These are phyloP conservation scores for Albugo candida DNA, from an alignment of 352 stramenopile species.

Conservation along the genomic window DNA sequence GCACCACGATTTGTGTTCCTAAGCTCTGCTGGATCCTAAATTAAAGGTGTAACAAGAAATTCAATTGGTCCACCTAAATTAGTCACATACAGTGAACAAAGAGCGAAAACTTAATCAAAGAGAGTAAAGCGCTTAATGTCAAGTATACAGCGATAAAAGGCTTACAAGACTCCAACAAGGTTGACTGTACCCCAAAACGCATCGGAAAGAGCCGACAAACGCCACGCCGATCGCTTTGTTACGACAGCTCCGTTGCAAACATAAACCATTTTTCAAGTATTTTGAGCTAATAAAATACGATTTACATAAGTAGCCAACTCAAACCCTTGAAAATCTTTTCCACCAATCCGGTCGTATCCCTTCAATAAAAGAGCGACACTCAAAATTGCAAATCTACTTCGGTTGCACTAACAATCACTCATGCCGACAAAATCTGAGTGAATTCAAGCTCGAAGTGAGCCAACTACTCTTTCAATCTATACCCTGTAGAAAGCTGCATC, in stretches of 20 bases:
- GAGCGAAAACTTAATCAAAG: slow-evolving; percentile 19
- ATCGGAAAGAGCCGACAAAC: slow-evolving; percentile 47
- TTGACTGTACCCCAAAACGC: slow-evolving; percentile 49
- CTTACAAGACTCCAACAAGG: slow-evolving; percentile 63
- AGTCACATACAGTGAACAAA: slow-evolving; percentile 33
- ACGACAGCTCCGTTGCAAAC: slow-evolving; percentile 23
- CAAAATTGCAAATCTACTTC: too few relatives aligned
- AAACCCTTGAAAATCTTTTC: too few relatives aligned
- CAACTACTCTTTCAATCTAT: too few relatives aligned
- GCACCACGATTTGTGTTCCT: slow-evolving; percentile 7
- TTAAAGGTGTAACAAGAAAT: neutral
- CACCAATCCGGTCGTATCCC: too few relatives aligned
- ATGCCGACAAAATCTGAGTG: too few relatives aligned
- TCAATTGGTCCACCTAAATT: neutral
- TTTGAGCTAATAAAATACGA: too few relatives aligned
- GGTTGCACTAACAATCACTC: too few relatives aligned
- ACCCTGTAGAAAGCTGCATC: too few relatives aligned
- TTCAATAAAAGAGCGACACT: too few relatives aligned
- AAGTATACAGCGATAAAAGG: neutral
- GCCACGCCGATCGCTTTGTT: slow-evolving; percentile 39
- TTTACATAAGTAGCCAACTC: too few relatives aligned
- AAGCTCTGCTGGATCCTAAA: slow-evolving; percentile 23
- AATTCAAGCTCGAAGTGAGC: too few relatives aligned
- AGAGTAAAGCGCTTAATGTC: slow-evolving; percentile 3
- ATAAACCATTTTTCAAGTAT: too few relatives aligned